Percentiles rank a stretch among this genome's conserved stretches.
Conservation (phyloP, 148 eudicot species). For the Polygonum maritimum region DNA sequence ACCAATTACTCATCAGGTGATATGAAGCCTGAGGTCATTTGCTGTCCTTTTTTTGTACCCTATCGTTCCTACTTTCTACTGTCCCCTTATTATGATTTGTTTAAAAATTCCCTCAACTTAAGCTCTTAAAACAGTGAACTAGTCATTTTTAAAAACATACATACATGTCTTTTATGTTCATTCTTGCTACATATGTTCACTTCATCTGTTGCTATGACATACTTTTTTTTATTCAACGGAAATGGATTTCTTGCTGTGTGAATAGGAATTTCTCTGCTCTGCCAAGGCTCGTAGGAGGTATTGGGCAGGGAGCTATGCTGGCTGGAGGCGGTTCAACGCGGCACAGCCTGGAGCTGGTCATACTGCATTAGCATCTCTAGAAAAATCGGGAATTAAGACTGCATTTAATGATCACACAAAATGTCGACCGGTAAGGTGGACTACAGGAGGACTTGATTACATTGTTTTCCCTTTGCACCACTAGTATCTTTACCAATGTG, state of each 20-base stretch:
- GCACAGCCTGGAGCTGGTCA: slow-evolving; percentile 78
- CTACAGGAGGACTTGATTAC: neutral
- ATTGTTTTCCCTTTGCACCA: neutral
- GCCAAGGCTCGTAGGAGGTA: slow-evolving; percentile 76
- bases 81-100: neutral
- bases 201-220: neutral
- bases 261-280: slow-evolving; percentile 76
- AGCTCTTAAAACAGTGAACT: neutral
- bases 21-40: slow-evolving; percentile 36
- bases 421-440: slow-evolving; percentile 70
- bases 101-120: neutral
- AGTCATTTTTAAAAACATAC: neutral
- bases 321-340: slow-evolving; percentile 84
- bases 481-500: neutral
- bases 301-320: slow-evolving; percentile 98
- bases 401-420: slow-evolving; percentile 82
- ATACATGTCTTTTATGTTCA: neutral
- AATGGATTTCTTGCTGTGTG: neutral
- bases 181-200: neutral
- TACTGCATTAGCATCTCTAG: slow-evolving; percentile 70
- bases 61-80: neutral
- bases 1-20: slow-evolving; percentile 98
- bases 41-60: slow-evolving; percentile 10
- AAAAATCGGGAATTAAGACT: slow-evolving; percentile 68
- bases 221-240: neutral